Evolutionary conservation across 108 stramenopile genomes (phyloP), one percentile per base, ranked within the genome.

Genomic region (Pinguiococcus pyrenoidosus): DNA sequence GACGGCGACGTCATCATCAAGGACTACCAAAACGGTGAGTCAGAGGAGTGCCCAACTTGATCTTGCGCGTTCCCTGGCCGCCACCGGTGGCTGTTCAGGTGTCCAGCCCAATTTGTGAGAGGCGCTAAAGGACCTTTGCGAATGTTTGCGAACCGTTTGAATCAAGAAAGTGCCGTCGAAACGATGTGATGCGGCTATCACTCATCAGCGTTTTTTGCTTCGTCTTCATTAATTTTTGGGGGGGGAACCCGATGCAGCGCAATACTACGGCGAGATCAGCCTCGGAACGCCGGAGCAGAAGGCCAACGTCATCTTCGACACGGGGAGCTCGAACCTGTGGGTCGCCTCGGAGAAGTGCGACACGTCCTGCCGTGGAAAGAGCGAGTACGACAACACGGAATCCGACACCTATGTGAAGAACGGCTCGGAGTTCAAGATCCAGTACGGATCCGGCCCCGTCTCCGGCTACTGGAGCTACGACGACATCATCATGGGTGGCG

Each of bases 281-380:
- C 22, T 92, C 28, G 89, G 89, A 0, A 20, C 39, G 2, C 16
- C 17, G 16, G 16, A 20, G 9, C 39, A 40, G 17, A 18, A 16
- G 4, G 17, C 21, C 39, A 8, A 40, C 18, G 90, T 96, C 42
- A 81, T 96, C 54, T 92, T 89, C 56, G 97, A 99, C 59, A 95
- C 94, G 1, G 97, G 97, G 27, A 86, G 83, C 14, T 70, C 78
- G 36, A 89, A 99, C 66, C 68, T 99, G 14, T 99, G 98, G 98
- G 85, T 96, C 0, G 87, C 98, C n/a, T 71, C 77, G 28, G 71
- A 62, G 25, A 64, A 74, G 9, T 95, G 92, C 69, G 54, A 49
- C 26, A 1, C 54, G 20, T 58, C 69, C 13, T 82, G 82, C 48
- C 66, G 59, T 9, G 21, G 42, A 5, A 79, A 84, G 56, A 32